Evolutionary conservation across 2,329 filamentous ascomycete genomes (phyloP), one percentile per base, ranked within the genome.

Genomic region (Raffaelea arxii): DNA sequence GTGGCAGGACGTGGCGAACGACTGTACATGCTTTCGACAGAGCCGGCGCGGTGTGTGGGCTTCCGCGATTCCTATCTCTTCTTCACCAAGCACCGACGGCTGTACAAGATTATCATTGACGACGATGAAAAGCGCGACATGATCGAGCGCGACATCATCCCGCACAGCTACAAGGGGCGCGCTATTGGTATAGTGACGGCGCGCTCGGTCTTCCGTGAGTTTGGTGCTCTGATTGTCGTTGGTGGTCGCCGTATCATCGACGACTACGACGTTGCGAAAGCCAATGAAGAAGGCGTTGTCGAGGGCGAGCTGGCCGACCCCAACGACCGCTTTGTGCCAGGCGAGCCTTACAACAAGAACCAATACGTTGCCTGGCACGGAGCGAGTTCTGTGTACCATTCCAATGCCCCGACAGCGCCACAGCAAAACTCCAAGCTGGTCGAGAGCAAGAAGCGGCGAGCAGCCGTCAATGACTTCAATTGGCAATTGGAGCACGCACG

Each of bases 311-410:
- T 97, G 22, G 92, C 90, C 18, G 92, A 97, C 59, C 91, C 91
- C 0, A 84, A 89, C 50, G 92, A 98, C 64, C 75, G 74, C 50
- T 75, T 90, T 37, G 77, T 89, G 23, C 75, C 77, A 9, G 86
- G 84, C 35, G 84, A 94, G 61, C 74, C 82, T n/a, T 98, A 98
- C 73, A 96, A 98, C 72, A 89, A 91, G 68, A 98, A 98, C 61
- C 90, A 96, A 63, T 98, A 96, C 60, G 92, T 98, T 24, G 92
- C 92, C 24, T 98, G 92, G 92, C 90, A 95, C 62, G 92, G 92
- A 43, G 92, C 92, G 41, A 97, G 91, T 62, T 83, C 86, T 35
- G 92, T 98, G 22, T 98, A 98, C 62, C 89, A 97, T 62, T 88
- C 86, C 12, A 82, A 81, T 47, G 78, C 75, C 2, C 86, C 88